phyloP scores from a whole-genome alignment of 257 asterid species.

The Catharanthus roseus region DNA sequence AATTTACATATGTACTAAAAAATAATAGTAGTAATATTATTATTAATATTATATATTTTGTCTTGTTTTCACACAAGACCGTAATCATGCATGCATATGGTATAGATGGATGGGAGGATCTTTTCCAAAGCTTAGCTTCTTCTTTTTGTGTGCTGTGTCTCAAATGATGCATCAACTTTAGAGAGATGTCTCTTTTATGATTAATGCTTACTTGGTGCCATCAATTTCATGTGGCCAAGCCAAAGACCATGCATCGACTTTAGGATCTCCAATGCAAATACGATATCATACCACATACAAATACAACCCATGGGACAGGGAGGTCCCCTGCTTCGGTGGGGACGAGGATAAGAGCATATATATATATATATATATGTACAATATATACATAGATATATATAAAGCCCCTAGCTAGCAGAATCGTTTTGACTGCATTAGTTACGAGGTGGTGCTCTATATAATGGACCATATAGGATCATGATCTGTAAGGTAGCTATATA shows the following conservation, averaged over 20 bases:
- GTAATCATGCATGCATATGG: background rate
- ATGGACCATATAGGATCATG: conserved; percentile 13
- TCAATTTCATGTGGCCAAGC: background rate
- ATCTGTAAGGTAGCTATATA: too few relatives aligned
- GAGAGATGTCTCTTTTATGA: conserved; percentile 2
- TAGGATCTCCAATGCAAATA: conserved; percentile 10
- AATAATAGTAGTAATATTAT: too few relatives aligned
- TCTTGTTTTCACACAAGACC: background rate
- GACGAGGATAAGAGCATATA: too few relatives aligned
- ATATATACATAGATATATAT: background rate
- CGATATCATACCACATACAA: too few relatives aligned
- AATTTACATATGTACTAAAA: too few relatives aligned
- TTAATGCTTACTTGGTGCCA: conserved; percentile 3
- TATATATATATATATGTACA: too few relatives aligned
- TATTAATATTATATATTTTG: background rate
- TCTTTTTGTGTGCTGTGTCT: background rate
- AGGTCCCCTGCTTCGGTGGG: too few relatives aligned
- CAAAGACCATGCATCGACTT: background rate
- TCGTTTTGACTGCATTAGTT: conserved; percentile 41
- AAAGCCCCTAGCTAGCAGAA: conserved; percentile 13
- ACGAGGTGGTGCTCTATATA: conserved; percentile 25
- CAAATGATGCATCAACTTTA: conserved; percentile 6
- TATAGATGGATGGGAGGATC: too few relatives aligned
- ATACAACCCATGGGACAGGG: too few relatives aligned
- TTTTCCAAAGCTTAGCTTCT: background rate